Conservation (phyloP, 345 rosid genomes). For the Brassica nigra region DNA sequence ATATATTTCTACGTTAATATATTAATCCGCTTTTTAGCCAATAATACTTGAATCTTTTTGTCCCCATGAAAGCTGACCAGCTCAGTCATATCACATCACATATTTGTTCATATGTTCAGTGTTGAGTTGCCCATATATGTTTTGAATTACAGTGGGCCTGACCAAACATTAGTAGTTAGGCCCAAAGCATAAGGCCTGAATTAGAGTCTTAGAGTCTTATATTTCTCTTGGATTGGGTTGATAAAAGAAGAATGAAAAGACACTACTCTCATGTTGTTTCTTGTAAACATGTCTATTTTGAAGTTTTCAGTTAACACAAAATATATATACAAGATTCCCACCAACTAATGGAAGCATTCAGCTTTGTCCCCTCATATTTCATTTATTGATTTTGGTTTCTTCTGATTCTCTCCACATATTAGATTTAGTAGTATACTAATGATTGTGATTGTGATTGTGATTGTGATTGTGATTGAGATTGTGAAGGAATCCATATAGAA, state of each 20-base stretch:
- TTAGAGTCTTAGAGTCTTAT: neutral
- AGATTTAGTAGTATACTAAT: neutral
- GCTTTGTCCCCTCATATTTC: neutral
- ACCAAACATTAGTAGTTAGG: neutral
- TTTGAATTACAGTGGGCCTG: neutral
- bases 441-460: neutral
- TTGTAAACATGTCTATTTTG: neutral
- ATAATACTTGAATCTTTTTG: neutral
- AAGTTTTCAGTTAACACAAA: neutral
- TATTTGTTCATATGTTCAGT: neutral
- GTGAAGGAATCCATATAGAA: constrained; percentile 3
- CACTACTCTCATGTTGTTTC: neutral
- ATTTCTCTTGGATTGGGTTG: neutral
- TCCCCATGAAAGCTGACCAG: neutral
- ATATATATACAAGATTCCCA: neutral
- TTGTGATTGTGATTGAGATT: neutral
- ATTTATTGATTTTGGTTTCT: neutral
- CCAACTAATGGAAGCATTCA: neutral
- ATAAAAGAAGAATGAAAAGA: neutral
- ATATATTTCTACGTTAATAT: neutral
- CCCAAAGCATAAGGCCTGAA: neutral
- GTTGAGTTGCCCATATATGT: neutral
- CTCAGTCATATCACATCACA: neutral
- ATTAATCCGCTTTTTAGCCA: neutral
- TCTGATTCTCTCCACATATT: neutral